phyloP scores from a whole-genome alignment of 345 rosid genomes.

The Eutrema japonicum region DNA sequence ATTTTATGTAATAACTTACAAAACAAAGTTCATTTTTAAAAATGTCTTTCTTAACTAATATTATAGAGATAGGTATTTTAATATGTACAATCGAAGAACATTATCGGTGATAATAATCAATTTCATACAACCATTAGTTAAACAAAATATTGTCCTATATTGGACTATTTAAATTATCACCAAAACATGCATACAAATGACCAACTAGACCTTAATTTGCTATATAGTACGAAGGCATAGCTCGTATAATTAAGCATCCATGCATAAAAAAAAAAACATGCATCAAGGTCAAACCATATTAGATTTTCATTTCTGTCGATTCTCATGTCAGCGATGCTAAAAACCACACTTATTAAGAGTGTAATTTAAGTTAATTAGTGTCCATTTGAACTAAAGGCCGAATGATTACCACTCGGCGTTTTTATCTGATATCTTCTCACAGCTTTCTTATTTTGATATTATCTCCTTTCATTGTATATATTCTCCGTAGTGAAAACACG shows the following conservation, averaged over 20 bases:
- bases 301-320: not conserved
- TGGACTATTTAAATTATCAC: not conserved
- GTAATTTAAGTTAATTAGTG: not conserved
- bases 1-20: too few relatives aligned
- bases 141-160: conserved; percentile 1
- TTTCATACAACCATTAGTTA: not conserved
- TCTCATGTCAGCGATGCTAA: conserved; percentile 23
- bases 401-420: too few relatives aligned
- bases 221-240: not conserved
- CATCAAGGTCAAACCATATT: conserved; percentile 26
- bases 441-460: too few relatives aligned
- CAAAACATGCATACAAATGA: conserved; percentile 3
- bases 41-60: too few relatives aligned
- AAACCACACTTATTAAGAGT: not conserved
- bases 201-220: not conserved
- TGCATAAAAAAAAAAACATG: conserved; percentile 15
- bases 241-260: conserved; percentile 12
- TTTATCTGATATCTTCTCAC: too few relatives aligned
- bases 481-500: too few relatives aligned
- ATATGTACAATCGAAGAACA: too few relatives aligned
- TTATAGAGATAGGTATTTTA: too few relatives aligned
- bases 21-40: too few relatives aligned
- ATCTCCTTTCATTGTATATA: too few relatives aligned
- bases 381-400: not conserved
- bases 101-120: not conserved